These are phyloP conservation scores for Phytophthora tentaculata DNA, from an alignment of 352 stramenopile genomes.

Conservation along the genomic window DNA sequence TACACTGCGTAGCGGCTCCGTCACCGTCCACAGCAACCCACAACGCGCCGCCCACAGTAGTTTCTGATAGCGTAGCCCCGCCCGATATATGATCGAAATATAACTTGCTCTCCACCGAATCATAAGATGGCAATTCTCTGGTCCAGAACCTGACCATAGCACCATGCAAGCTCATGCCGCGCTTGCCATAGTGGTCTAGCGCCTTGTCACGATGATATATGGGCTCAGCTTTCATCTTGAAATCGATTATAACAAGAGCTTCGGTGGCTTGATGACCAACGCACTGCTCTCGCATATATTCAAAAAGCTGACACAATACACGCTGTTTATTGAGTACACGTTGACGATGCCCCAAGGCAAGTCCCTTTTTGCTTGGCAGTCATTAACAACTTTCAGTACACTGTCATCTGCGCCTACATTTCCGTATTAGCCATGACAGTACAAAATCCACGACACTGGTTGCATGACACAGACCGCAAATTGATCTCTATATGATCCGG, in stretches of 20 bases:
- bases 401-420: neutral
- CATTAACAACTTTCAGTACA: neutral
- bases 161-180: conserved; percentile 17
- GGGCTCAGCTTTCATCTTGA: conserved; percentile 23
- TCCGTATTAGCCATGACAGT: neutral
- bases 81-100: conserved; percentile 19
- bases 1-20: neutral
- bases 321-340: conserved; percentile 14
- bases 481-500: too few species aligned
- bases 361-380: conserved; percentile 2
- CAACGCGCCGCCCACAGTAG: neutral
- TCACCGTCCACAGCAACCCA: neutral
- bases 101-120: conserved; percentile 4
- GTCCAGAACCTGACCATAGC: conserved; percentile 19
- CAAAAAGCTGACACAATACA: neutral
- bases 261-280: neutral
- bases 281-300: conserved; percentile 2
- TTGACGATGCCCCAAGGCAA: conserved; percentile 10
- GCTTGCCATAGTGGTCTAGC: conserved; percentile 10
- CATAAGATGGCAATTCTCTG: neutral
- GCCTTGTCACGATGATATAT: conserved; percentile 19
- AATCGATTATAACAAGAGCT: conserved; percentile 24
- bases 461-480: too few species aligned
- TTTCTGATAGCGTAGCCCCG: neutral
- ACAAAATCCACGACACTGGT: neutral